phyloP scores from a whole-genome alignment of 2,329 filamentous ascomycete species.

The Endocalyx cinctus region DNA sequence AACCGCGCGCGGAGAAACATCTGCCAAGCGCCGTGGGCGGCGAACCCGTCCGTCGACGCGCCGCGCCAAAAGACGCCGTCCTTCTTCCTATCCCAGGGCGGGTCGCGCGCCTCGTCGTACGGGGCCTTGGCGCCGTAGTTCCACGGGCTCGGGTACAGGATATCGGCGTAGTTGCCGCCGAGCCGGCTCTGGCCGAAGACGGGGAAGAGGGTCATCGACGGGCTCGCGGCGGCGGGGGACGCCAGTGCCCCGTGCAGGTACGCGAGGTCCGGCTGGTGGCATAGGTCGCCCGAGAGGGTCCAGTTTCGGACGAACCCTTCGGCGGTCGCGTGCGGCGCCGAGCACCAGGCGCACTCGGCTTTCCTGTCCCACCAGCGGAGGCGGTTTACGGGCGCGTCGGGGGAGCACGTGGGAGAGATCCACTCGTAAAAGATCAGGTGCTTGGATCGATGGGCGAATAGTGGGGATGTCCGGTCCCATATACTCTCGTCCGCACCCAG shows the following conservation, averaged over 20 bases:
- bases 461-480: slow-evolving; percentile 18
- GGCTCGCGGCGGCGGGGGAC: slow-evolving; percentile 38
- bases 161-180: slow-evolving; percentile 50
- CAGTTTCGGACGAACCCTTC: slow-evolving; percentile 41
- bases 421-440: slow-evolving; percentile 31
- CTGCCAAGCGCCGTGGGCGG: slow-evolving; percentile 49
- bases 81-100: slow-evolving; percentile 42
- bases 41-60: slow-evolving; percentile 44
- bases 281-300: slow-evolving; percentile 38
- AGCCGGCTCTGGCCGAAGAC: slow-evolving; percentile 54
- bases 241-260: slow-evolving; percentile 48
- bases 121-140: slow-evolving; percentile 33
- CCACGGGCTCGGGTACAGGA: slow-evolving; percentile 38
- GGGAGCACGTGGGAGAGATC: slow-evolving; percentile 38
- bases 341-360: slow-evolving; percentile 27
- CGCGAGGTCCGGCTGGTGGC: slow-evolving; percentile 43
- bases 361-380: slow-evolving; percentile 35
- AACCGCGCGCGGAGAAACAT: slow-evolving; percentile 58
- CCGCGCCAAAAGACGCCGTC: slow-evolving; percentile 53
- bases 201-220: slow-evolving; percentile 43
- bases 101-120: slow-evolving; percentile 34
- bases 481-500: slow-evolving; percentile 18
- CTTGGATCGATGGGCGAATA: slow-evolving; percentile 22
- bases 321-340: slow-evolving; percentile 31
- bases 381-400: slow-evolving; percentile 38